Conservation (phyloP, 139 green algal genomes). For the Ettlia oleoabundans region DNA sequence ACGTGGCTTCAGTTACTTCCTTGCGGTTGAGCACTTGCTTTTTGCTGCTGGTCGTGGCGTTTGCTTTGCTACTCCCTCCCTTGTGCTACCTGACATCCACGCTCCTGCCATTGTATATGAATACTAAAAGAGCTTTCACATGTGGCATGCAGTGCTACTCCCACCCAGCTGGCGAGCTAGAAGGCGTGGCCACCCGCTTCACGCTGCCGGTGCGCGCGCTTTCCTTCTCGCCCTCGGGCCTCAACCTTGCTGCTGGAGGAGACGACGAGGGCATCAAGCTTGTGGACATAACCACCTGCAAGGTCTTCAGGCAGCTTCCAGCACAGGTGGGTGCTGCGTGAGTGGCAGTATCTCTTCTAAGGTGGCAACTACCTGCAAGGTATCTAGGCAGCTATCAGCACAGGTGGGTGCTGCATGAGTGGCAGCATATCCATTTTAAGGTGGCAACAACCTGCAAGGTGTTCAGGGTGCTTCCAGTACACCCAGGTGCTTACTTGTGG, state of each 20-base stretch:
- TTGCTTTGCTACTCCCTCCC: too few species aligned
- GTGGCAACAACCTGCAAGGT: slow-evolving; percentile 39
- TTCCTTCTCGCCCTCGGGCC: slow-evolving; percentile 68
- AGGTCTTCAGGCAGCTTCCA: slow-evolving; percentile 20
- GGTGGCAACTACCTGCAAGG: slow-evolving; percentile 37
- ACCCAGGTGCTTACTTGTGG: too few species aligned
- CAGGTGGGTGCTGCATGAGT: not conserved
- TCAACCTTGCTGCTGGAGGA: slow-evolving; percentile 71
- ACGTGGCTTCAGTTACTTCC: too few species aligned
- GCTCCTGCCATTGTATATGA: too few species aligned
- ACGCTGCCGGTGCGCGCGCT: slow-evolving; percentile 70
- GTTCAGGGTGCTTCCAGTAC: slow-evolving; percentile 14
- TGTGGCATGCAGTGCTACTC: slow-evolving; percentile 62
- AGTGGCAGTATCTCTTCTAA: too few species aligned
- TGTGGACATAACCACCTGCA: slow-evolving; percentile 59
- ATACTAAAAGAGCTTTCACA: too few species aligned
- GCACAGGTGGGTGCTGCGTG: not conserved
- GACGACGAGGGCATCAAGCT: slow-evolving; percentile 86
- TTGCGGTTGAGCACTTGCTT: too few species aligned
- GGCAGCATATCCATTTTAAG: too few species aligned
- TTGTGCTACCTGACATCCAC: not conserved
- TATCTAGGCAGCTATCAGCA: slow-evolving; percentile 21
- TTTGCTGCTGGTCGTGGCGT: too few species aligned
- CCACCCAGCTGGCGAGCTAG: slow-evolving; percentile 50
- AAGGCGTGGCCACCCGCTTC: slow-evolving; percentile 76